Evolutionary conservation across 2,329 filamentous ascomycete species (phyloP).

Genomic region (Trichoderma oligosporum): DNA sequence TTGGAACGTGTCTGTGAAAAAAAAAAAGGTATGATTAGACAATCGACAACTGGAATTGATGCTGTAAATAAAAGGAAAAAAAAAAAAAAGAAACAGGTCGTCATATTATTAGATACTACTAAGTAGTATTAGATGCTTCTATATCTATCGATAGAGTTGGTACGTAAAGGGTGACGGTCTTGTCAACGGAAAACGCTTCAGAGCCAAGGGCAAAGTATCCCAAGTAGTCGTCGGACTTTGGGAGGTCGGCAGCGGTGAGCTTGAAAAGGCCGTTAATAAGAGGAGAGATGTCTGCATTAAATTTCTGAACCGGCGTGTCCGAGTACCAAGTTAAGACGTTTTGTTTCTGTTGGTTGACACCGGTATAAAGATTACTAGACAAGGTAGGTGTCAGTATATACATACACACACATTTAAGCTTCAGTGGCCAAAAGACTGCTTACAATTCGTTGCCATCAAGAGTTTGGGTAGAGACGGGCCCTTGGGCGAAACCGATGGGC

Average conservation of each 20-base stretch:
- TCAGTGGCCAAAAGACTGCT: conserved; percentile 24
- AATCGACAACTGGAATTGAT: background rate
- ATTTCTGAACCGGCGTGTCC: conserved; percentile 33
- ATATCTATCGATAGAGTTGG: conserved; percentile 37
- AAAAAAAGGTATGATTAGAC: no score
- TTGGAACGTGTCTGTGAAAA: background rate
- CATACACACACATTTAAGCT: background rate
- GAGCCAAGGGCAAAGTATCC: conserved; percentile 51
- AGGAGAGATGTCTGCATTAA: conserved; percentile 45
- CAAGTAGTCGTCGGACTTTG: conserved; percentile 40
- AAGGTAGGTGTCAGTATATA: background rate
- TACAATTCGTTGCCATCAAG: conserved; percentile 44
- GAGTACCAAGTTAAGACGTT: conserved; percentile 51
- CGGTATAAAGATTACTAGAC: conserved; percentile 41
- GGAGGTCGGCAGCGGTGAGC: conserved; percentile 27
- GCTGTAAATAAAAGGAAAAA: background rate
- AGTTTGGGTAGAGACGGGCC: conserved; percentile 32
- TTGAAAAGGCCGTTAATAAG: conserved; percentile 42
- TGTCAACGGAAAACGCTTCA: conserved; percentile 43
- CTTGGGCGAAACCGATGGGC: conserved; percentile 42
- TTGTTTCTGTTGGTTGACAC: conserved; percentile 39
- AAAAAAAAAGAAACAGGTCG: background rate
- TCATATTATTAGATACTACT: conserved; percentile 12
- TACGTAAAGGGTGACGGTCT: conserved; percentile 48
- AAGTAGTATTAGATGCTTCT: conserved; percentile 17